A percentile compares a stretch with the other conserved stretches of the same genome.
Evolutionary conservation across 202 grass and related monocot genomes (phyloP).

Genomic region (Carex sylvatica): DNA sequence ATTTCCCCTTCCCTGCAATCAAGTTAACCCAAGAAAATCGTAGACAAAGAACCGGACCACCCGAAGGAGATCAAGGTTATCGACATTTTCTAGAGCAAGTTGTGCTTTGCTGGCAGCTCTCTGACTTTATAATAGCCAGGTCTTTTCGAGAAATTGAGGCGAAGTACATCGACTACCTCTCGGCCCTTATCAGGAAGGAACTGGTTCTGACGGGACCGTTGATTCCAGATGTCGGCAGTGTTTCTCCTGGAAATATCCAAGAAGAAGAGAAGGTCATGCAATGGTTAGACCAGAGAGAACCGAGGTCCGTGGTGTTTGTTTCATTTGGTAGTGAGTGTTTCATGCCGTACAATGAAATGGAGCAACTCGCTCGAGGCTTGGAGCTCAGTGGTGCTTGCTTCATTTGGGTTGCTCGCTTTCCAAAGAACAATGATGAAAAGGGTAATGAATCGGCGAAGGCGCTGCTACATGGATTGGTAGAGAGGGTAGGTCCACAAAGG

Average conservation of each 20-base stretch:
- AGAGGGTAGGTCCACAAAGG: neutral
- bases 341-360: conserved; percentile 2
- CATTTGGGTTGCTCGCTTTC: conserved; percentile 10
- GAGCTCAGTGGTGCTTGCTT: conserved; percentile 3
- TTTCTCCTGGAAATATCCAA: neutral
- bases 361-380: neutral
- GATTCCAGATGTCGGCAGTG: neutral
- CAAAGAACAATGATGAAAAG: neutral
- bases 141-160: neutral
- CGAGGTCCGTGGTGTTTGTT: neutral
- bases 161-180: neutral
- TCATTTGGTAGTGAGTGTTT: neutral
- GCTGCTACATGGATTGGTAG: neutral
- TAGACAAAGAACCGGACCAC: neutral
- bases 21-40: neutral
- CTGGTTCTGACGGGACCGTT: neutral
- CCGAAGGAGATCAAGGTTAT: neutral
- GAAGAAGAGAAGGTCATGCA: neutral
- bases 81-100: neutral
- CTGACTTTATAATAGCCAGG: neutral
- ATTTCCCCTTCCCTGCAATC: neutral
- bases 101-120: neutral
- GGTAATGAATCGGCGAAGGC: neutral
- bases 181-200: neutral
- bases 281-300: neutral